A percentile compares a stretch with the other conserved stretches of the same genome.
Evolutionary conservation across 495 filamentous ascomycete species (phyloP).

Genomic region (Hypoxylon lienhwacheense): DNA sequence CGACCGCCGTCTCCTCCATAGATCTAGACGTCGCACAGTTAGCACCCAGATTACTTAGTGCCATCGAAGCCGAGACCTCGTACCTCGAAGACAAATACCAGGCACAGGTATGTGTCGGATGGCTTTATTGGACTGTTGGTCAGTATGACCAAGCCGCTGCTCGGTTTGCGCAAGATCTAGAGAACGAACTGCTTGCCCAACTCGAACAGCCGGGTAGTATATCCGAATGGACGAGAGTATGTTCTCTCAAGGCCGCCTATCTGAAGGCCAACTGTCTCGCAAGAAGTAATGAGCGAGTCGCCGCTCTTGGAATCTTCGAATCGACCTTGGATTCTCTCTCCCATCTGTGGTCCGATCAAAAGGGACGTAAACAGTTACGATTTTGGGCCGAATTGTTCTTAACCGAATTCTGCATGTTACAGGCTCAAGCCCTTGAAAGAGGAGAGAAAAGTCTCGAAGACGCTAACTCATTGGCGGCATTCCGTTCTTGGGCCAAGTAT

Average conservation of each 20-base stretch:
- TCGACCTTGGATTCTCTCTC: slow-evolving; percentile 63
- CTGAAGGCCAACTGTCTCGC: slow-evolving; percentile 73
- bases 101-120: slow-evolving; percentile 76
- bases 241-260: slow-evolving; percentile 74
- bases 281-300: slow-evolving; percentile 52
- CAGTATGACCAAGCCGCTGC: slow-evolving; percentile 64
- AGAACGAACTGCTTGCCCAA: slow-evolving; percentile 51
- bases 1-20: slow-evolving; percentile 39
- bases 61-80: slow-evolving; percentile 62
- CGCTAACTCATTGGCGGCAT: slow-evolving; percentile 55
- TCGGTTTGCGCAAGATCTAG: slow-evolving; percentile 65
- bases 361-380: slow-evolving; percentile 60
- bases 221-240: slow-evolving; percentile 76
- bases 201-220: slow-evolving; percentile 52
- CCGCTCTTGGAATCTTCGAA: slow-evolving; percentile 65
- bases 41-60: slow-evolving; percentile 66
- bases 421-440: slow-evolving; percentile 57
- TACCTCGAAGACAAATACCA: slow-evolving; percentile 73
- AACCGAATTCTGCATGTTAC: slow-evolving; percentile 68
- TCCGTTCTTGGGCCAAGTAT: slow-evolving; percentile 64
- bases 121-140: slow-evolving; percentile 75
- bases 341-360: slow-evolving; percentile 45
- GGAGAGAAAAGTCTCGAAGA: slow-evolving; percentile 49
- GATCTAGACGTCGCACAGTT: slow-evolving; percentile 51
- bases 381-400: slow-evolving; percentile 79